Evolutionary conservation across 768 basidiomycete species (phyloP), one percentile per base, ranked within the genome.

Genomic region (Rhizopogon vulgaris): DNA sequence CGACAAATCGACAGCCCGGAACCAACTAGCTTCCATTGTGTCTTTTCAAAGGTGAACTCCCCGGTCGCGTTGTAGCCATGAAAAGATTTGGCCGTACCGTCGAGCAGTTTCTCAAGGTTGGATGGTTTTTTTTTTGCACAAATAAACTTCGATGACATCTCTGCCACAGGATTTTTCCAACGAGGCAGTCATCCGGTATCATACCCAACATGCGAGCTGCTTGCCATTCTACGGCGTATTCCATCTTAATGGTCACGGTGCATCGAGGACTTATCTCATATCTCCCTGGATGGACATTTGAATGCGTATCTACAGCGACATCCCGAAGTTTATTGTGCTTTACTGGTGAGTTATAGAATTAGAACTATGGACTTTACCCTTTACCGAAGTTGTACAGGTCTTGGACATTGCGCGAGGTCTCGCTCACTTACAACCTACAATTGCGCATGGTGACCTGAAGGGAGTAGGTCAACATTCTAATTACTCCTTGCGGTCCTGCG

Each of bases 391-490:
- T 47, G 2, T 8, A 12, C 38, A 76, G 75, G 52, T 76, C 18
- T 53, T 58, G n/a, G 72, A 73, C 36, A 56, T 71, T 15, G 73
- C 72, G 6, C 54, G 39, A 2, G 75, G 72, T 18, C 53, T 76
- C 6, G 60, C 62, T 36, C 74, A 73, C 51, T 58, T 76, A 53
- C 51, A 64, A 30, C 72, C 71, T 24, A 73, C 75, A 1, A 66
- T 77, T 14, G 55, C 70, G 11, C 74, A 76, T 17, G 74, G 75
- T 9, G 75, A 76, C 49, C 52, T 76, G 18, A 76, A 74, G 58
- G 69, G 69, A 28, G 75, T 76, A 48, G 68, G 38, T 58, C 1
- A 69, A 70, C 43, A 56, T 70, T 30, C 59, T 70, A 8, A 36
- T 70, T 37, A 51, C 65, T 6, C 42, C 56, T 22, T 64, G 61